Conservation (phyloP, 2,329 filamentous ascomycete genomes). For the Pestalotiopsis sp. region DNA sequence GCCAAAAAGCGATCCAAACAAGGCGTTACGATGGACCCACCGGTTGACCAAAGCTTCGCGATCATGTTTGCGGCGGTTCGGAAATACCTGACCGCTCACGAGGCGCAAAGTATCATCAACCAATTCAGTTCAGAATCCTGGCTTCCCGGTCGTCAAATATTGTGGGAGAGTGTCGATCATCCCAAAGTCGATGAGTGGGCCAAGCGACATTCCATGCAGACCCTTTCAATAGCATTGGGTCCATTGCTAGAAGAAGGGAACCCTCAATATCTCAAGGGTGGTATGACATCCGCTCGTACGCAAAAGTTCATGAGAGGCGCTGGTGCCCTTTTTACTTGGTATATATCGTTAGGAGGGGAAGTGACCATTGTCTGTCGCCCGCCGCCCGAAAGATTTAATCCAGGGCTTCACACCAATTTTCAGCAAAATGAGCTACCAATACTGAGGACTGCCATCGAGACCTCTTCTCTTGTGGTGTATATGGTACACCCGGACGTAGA, state of each 20-base stretch:
- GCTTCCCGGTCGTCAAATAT: not conserved
- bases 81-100: not conserved
- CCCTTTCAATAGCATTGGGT: not conserved
- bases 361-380: not conserved
- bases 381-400: not conserved
- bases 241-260: not conserved
- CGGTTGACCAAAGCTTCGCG: not conserved
- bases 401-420: not conserved
- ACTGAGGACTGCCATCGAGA: not conserved
- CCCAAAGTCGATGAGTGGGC: not conserved
- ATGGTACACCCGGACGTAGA: not conserved
- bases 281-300: not conserved
- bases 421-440: constrained; percentile 4
- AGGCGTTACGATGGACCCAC: not conserved
- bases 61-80: not conserved
- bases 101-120: not conserved
- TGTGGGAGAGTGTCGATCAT: not conserved
- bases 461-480: not conserved
- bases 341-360: not conserved
- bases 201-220: not conserved
- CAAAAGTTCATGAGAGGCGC: constrained; percentile 1
- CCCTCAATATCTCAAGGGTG: not conserved
- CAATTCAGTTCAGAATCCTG: not conserved
- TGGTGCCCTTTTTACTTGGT: not conserved
- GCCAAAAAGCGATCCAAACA: not conserved